Evolutionary conservation across 345 rosid species (phyloP), one percentile per base, ranked within the genome.

Genomic region (Salix udensis): DNA sequence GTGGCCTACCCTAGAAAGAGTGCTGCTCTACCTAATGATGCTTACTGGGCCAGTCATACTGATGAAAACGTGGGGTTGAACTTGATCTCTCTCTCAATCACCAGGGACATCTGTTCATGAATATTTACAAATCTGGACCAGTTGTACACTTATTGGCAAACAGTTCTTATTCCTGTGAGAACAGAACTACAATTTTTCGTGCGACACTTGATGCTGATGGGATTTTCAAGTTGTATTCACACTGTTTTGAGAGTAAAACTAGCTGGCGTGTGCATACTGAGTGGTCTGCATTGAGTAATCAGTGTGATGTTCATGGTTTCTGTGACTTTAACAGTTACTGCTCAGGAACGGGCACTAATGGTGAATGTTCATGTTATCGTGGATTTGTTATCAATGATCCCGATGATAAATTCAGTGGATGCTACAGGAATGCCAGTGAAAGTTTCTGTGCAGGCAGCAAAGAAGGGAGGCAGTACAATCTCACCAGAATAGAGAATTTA

Each of bases 321-420:
- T 84, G 87, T 48, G 77, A 73, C 3, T 12, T 67, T 18, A 84
- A 81, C 74, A 78, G 84, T 53, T 84, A n/a, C 6, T 77, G 74
- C 62, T 37, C 67, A 5, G 16, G 74, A 19, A 68, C 1, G n/a
- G 79, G 73, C 6, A 18, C 6, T 34, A 4, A 58, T 28, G 15
- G 3, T 13, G 60, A 60, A 18, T 76, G 79, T 36, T 21, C 21
- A 24, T 76, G 79, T 42, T 76, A 36, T 60, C 79, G 67, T 4
- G 79, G 79, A 15, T 76, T 68, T 61, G 26, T n/a, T 23, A 26
- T 9, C 39, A 16, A n/a, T 11, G 26, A 40, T 2, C 26, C 19
- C 37, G 7, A 58, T 15, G 16, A 42, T 5, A 58, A 18, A 53
- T 52, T 16, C 23, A 26, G n/a, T n/a, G 26, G 66, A 4, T 75